Percentiles rank a stretch among this genome's conserved stretches.
Evolutionary conservation across 2,329 filamentous ascomycete genomes (phyloP).

Genomic region (Phialophora macrospora): DNA sequence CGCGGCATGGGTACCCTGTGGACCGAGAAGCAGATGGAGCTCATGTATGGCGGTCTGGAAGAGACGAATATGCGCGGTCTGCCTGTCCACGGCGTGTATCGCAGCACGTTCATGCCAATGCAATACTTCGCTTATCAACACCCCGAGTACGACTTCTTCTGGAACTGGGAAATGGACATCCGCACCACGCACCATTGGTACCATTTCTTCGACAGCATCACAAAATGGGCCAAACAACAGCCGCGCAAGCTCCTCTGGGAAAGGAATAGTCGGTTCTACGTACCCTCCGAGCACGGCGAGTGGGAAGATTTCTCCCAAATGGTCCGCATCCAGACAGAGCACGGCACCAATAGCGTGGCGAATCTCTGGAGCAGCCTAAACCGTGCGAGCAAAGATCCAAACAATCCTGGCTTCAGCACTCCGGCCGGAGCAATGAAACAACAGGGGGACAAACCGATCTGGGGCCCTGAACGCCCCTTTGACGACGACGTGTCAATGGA

Average conservation of each 20-base stretch:
- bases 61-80: constrained; percentile 74
- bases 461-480: constrained; percentile 78
- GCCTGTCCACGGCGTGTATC: constrained; percentile 88
- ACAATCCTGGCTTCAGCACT: constrained; percentile 23
- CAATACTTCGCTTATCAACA: constrained; percentile 90
- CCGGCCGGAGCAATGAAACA: constrained; percentile 38
- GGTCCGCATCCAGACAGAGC: constrained; percentile 75
- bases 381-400: constrained; percentile 39
- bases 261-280: constrained; percentile 75
- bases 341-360: constrained; percentile 67
- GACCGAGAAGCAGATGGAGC: constrained; percentile 91
- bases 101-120: constrained; percentile 90
- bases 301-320: constrained; percentile 83
- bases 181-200: constrained; percentile 89
- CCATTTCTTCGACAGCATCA: constrained; percentile 71
- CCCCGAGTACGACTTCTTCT: constrained; percentile 87
- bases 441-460: constrained; percentile 68
- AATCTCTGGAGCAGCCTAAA: constrained; percentile 67
- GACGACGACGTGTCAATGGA: constrained; percentile 72
- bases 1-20: constrained; percentile 86
- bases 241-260: constrained; percentile 83
- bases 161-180: constrained; percentile 96
- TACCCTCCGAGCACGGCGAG: constrained; percentile 74
- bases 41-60: constrained; percentile 85
- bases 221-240: constrained; percentile 71